Evolutionary conservation across 805 yeast species (phyloP), one percentile per base, ranked within the genome.

Genomic region (Yarrowia sp.): DNA sequence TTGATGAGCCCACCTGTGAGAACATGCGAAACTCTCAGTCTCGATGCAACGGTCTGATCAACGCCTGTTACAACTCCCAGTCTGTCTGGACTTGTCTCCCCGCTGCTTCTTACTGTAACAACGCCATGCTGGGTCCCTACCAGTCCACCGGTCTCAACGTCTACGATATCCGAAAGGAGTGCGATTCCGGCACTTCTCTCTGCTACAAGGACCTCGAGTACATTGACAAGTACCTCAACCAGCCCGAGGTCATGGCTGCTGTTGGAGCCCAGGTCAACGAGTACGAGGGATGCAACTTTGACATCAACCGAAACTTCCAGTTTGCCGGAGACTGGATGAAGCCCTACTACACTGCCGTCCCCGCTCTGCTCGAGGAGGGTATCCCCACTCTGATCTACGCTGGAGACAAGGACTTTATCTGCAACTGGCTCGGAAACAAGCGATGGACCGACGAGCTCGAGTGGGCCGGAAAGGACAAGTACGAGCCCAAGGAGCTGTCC

Each of bases 341-440:
- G 71, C 90, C 90, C 15, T 85, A 80, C 81, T 84, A 83, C 74
- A 81, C 80, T 69, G 66, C 72, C 32, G 86, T 84, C 58, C 85
- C 84, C 65, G 84, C 84, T 55, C 79, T 86, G 67, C 81, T 91
- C 70, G 87, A 89, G 66, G 87, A 84, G 31, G 65, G 65, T 14
- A 73, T 90, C 60, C 96, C 97, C 28, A 92, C 91, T 8, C 82
- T 92, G 71, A 84, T 90, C 67, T 92, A 92, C 72, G 97, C 97
- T 17, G 97, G 97, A 73, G 96, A 91, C 75, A 90, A 91, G 77
- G 97, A 91, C 76, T 91, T 83, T 76, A 90, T 91, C 73, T 91
- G 97, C 78, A 91, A 91, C 79, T 91, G 97, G 95, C 80, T 91
- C 68, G 97, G 97, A 68, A 90, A 90, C 78, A 84, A 84, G 70